Percentiles rank a stretch among this genome's conserved stretches.
Conservation (phyloP, 352 stramenopile species). For the Phytophthora litchii region DNA sequence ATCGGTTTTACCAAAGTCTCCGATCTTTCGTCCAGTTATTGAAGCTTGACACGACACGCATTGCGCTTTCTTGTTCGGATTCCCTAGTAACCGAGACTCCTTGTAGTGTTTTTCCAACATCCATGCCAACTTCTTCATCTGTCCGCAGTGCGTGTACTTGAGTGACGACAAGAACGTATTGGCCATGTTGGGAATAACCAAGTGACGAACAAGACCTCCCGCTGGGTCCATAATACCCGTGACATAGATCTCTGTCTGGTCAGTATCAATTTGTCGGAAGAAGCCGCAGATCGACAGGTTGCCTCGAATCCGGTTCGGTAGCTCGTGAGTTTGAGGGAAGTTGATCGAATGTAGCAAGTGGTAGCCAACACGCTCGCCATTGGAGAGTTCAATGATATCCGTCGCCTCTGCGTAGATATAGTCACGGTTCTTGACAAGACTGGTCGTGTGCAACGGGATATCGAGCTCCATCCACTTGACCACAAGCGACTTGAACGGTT, state of each 20-base stretch:
- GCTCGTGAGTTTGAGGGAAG: constrained; percentile 27
- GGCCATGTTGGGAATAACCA: constrained; percentile 31
- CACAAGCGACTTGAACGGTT: constrained; percentile 46
- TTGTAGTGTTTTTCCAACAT: constrained; percentile 38
- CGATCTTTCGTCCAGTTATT: constrained; percentile 24
- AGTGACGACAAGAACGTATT: constrained; percentile 24
- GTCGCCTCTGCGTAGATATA: constrained; percentile 53
- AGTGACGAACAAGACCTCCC: constrained; percentile 24
- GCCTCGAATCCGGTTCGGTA: constrained; percentile 25
- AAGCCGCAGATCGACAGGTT: constrained; percentile 35
- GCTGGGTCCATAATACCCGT: constrained; percentile 40
- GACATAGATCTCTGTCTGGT: constrained; percentile 28
- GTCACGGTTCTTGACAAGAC: constrained; percentile 52
- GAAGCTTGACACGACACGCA: constrained; percentile 31
- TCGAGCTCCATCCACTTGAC: constrained; percentile 44
- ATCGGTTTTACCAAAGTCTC: constrained; percentile 35
- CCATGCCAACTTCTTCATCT: constrained; percentile 50
- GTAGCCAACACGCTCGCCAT: constrained; percentile 44
- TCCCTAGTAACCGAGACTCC: constrained; percentile 22
- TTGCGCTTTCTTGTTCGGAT: constrained; percentile 24
- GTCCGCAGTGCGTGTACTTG: constrained; percentile 32
- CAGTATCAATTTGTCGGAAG: constrained; percentile 24
- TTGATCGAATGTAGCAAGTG: constrained; percentile 47
- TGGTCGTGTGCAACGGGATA: constrained; percentile 29
- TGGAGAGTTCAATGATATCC: constrained; percentile 36